A percentile compares a stretch with the other conserved stretches of the same genome.
phyloP scores from a whole-genome alignment of 1,284 basidiomycete genomes.

The Tylopilus sp. region DNA sequence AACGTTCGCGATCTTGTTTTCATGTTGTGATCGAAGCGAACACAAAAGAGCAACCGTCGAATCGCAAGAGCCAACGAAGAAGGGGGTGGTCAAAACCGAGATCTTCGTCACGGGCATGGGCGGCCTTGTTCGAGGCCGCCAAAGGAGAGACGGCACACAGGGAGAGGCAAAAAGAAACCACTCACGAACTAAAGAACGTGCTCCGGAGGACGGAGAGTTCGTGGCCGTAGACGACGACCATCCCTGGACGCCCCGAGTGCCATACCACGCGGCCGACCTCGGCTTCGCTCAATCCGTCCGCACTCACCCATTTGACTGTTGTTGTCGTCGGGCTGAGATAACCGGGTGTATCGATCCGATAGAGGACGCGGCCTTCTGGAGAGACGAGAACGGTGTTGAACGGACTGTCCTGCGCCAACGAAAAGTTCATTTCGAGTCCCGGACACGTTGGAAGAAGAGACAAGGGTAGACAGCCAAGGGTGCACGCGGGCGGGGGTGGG shows the following conservation, averaged over 20 bases:
- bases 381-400: slow-evolving; percentile 33
- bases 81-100: slow-evolving; percentile 9
- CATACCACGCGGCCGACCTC: slow-evolving; percentile 29
- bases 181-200: slow-evolving; percentile 33
- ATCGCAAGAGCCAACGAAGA: neutral
- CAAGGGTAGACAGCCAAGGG: neutral
- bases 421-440: slow-evolving; percentile 29
- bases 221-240: slow-evolving; percentile 30
- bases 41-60: neutral
- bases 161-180: neutral
- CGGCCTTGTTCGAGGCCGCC: neutral
- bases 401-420: slow-evolving; percentile 30
- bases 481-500: neutral
- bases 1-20: slow-evolving; percentile 30
- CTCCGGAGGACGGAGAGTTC: slow-evolving; percentile 24
- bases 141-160: neutral
- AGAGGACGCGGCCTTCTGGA: slow-evolving; percentile 28
- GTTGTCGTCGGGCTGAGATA: slow-evolving; percentile 19
- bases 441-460: neutral
- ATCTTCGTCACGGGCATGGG: neutral
- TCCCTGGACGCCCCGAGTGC: slow-evolving; percentile 30
- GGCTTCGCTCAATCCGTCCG: slow-evolving; percentile 24
- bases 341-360: slow-evolving; percentile 30
- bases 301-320: slow-evolving; percentile 23
- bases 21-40: slow-evolving; percentile 5